Evolutionary conservation across 805 yeast genomes (phyloP), one percentile per base, ranked within the genome.

Genomic region (Alloascoidea hylecoeti): DNA sequence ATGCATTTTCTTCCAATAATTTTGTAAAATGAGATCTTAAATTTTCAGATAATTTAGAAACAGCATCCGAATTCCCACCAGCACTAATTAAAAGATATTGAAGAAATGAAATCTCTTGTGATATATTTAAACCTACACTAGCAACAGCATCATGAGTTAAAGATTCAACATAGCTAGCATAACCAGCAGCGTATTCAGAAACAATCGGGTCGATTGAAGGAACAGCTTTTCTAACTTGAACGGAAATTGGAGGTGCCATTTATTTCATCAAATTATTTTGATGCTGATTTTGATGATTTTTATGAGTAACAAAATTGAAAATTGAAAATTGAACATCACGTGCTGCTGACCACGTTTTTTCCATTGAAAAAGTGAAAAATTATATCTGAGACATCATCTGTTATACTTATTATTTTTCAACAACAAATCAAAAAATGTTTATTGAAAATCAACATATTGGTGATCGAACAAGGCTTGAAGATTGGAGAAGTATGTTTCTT

Each of bases 101-200:
- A 19, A 92, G 61, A 53, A 83, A 92, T 1, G 55, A 44, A 44
- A 89, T 67, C 55, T 89, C 97, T 14, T 64, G 55, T 2, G 68
- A 60, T 34, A 86, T 66, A 52, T 82, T 75, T 35, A 86, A 55
- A 46, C 72, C 77, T 48, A 76, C 80, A 32, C 92, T 78, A 17
- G 75, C 63, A n/a, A 83, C 92, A 18, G 86, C 75, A 55, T 86
- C 95, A 45, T 75, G 78, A 0, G 92, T 84, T 15, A 82, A 66
- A 37, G 64, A 66, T n/a, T 85, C 74, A 15, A 92, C 61, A 60
- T 86, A 88, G 42, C 79, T 78, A 39, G 85, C 53, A 49, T 88
- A 92, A 1, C 98, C 98, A 30, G 79, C 78, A 3, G 95, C 94
- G 54, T 92, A 92, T 44, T 86, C 92, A 1, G 78, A 66, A 69